phyloP scores from a whole-genome alignment of 2,329 filamentous ascomycete species.

The Ophiocordyceps australis region DNA sequence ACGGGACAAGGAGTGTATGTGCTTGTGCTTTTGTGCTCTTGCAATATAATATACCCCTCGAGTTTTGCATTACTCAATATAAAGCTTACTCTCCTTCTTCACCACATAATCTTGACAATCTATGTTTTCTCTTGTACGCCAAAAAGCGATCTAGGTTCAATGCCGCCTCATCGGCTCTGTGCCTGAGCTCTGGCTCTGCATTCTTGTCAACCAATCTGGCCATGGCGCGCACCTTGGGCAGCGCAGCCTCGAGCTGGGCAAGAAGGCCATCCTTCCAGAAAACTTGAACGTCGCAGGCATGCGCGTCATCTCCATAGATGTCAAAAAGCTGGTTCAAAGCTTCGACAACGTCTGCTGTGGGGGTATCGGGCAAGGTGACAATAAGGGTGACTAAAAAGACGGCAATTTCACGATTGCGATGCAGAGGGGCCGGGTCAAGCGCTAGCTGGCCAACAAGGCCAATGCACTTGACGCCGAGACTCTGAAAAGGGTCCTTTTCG shows the following conservation, averaged over 20 bases:
- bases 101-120: conserved; percentile 14
- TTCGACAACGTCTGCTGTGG: conserved; percentile 41
- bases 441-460: conserved; percentile 48
- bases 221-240: conserved; percentile 35
- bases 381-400: conserved; percentile 41
- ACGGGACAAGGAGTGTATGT: too few relatives aligned
- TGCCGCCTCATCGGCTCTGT: conserved; percentile 39
- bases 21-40: too few relatives aligned
- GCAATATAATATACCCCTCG: too few relatives aligned
- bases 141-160: conserved; percentile 45
- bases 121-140: conserved; percentile 44
- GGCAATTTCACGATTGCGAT: conserved; percentile 43
- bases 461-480: conserved; percentile 46
- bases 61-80: too few relatives aligned
- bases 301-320: conserved; percentile 44
- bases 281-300: conserved; percentile 38
- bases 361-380: conserved; percentile 28
- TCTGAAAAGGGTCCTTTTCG: conserved; percentile 37
- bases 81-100: too few relatives aligned
- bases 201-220: conserved; percentile 44
- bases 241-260: conserved; percentile 33
- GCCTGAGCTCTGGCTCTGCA: conserved; percentile 33
- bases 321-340: conserved; percentile 50
- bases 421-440: conserved; percentile 29
- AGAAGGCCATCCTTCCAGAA: conserved; percentile 46